Conservation (phyloP, 2,329 filamentous ascomycete genomes). For the Phialocephala sp. region DNA sequence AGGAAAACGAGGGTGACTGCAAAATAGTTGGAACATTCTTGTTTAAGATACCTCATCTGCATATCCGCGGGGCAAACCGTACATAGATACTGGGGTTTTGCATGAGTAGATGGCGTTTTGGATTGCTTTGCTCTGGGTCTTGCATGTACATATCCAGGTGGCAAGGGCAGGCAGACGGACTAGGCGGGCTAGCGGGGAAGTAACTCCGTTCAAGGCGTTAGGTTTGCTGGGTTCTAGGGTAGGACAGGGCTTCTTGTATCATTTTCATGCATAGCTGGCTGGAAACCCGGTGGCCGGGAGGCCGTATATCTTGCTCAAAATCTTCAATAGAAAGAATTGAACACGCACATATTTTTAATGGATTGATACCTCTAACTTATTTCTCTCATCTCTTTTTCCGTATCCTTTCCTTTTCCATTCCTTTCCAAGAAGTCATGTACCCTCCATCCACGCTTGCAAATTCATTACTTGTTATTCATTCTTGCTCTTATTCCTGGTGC, state of each 20-base stretch:
- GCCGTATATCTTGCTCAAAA: neutral
- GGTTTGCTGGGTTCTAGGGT: neutral
- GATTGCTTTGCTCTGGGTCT: neutral
- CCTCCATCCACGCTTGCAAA: too few species aligned
- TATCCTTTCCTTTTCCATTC: too few species aligned
- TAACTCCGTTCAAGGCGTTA: neutral
- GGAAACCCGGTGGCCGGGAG: neutral
- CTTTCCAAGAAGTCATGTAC: too few species aligned
- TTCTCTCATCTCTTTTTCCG: too few species aligned
- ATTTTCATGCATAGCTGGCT: neutral
- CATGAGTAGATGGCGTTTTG: conserved; percentile 2
- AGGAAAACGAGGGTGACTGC: neutral
- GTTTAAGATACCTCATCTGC: neutral
- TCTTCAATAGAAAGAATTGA: neutral
- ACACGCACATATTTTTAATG: too few species aligned
- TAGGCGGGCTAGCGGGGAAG: neutral
- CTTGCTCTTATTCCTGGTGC: too few species aligned
- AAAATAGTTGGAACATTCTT: neutral
- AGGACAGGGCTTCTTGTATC: neutral
- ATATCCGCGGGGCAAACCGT: neutral
- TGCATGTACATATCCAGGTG: neutral
- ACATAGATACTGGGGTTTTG: neutral
- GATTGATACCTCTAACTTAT: too few species aligned
- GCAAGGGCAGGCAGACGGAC: neutral
- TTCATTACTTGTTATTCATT: too few species aligned